Base-by-base conservation (phyloP, 1,284 basidiomycete species). In the Boletus sp. region DNA sequence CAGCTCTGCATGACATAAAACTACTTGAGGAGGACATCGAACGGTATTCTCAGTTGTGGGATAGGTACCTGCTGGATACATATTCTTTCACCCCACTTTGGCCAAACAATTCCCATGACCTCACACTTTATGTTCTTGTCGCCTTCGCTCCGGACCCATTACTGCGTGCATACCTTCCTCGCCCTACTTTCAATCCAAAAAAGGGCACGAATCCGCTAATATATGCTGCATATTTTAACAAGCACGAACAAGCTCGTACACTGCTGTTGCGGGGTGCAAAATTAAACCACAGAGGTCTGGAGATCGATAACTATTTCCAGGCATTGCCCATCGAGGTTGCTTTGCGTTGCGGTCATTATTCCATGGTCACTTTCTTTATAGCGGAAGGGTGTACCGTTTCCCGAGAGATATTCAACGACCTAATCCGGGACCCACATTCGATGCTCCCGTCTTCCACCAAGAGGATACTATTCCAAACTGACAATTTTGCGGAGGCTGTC, bases 251-350 rank as follows among this genome's bases (percentile, higher is more conserved):
- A 37, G 54, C 54, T 20, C 43, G 9, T 1, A 35, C 22, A 0
- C 43, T 57, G 1, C 29, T 47, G 2, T 57, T 31, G 0, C 36
- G 37, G 22, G 56, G 56, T 5, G 56, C n/a, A 7, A 56, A 7
- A 42, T 9, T 57, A 13, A 35, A 57, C 22, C 5, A 5, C 9
- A 29, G 31, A 12, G 56, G 53, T 11, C 47, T 37, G 54, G 37
- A 47, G 1, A 12, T 16, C 4, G 4, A 8, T 7, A 7, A 7
- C 7, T 4, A 5, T 20, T 29, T 4, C 2, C 31, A 29, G 13
- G 24, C 1, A 4, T 24, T 57, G 16, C 54, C 56, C n/a, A 57
- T 57, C 24, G 54, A 57, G 15, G 53, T 42, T 35, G 56, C 56
- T 20, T 2, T 57, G 4, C 31, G 3, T 0, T 16, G 41, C 3